Base-by-base conservation (phyloP, 139 green algal genomes). In the Chlorella ohadii region DNA sequence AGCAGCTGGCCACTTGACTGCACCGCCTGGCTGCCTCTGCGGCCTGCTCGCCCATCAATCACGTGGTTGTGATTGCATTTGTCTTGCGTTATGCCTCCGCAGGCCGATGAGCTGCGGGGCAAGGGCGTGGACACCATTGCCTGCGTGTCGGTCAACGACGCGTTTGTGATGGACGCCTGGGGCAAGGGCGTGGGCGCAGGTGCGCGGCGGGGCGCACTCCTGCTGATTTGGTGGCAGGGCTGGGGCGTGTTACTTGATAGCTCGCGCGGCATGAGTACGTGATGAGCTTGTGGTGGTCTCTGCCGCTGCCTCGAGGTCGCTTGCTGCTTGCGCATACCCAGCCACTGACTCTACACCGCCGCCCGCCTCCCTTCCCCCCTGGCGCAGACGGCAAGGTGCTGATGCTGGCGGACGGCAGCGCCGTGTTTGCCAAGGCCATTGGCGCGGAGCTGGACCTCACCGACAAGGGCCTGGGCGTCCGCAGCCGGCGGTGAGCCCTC, bases 131-230 rank as follows among this genome's bases (percentile, higher is more conserved):
- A 98, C 88, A 95, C 91, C 28, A 97, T 99, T 72, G 95, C 91
- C 12, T 99, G 97, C 88, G 87, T 99, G 23, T 92, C 91, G 25
- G 97, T 99, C 7, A 99, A 99, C 76, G 96, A 99, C 86, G 93
- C 96, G 5, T 99, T 99, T 87, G 97, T 99, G 19, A 97, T 98
- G 94, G 91, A 96, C 36, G 97, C 97, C 2, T 99, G 97, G 97
- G 95, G 93, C 85, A 98, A 99, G 90, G 87, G 78, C n/a, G 82
- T 91, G n/a, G 93, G 90, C 51, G 90, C 89, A 3, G 76, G 76
- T 82, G 76, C 4, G 76, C 6, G 28, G 63, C 63, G 2, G 5
- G 28, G 1, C 23, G 22, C 59, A 2, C 27, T 6, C 44, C 11
- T 6, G 44, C 44, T 55, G 59, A 6, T 20, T 20, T 1, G 59